Percentiles rank a stretch among this genome's conserved stretches.
Conservation (phyloP, 257 asterid genomes). For the Gentiana macrophylla region DNA sequence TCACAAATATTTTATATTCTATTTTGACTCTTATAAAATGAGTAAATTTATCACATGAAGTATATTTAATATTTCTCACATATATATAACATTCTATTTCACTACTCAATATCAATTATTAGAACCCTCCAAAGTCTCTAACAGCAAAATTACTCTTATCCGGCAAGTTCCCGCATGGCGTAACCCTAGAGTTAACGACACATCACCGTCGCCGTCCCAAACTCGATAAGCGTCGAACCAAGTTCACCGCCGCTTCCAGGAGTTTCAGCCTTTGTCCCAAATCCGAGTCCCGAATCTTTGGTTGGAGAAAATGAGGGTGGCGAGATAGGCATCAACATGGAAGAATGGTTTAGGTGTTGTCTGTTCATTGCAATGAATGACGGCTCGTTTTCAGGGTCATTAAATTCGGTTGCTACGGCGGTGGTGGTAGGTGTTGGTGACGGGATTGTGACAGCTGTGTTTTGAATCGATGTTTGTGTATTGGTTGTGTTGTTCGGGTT, state of each 20-base stretch:
- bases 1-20: not conserved
- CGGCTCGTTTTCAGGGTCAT: slow-evolving; percentile 49
- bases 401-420: slow-evolving; percentile 17
- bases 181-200: slow-evolving; percentile 91
- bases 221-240: slow-evolving; percentile 51
- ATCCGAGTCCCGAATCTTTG: slow-evolving; percentile 21
- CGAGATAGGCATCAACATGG: slow-evolving; percentile 5
- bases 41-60: slow-evolving; percentile 2
- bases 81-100: not conserved
- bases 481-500: slow-evolving; percentile 16
- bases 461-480: slow-evolving; percentile 58
- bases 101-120: not conserved
- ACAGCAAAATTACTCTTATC: slow-evolving; percentile 64
- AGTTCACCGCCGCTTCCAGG: slow-evolving; percentile 18
- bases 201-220: slow-evolving; percentile 69
- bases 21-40: not conserved
- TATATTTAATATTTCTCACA: not conserved
- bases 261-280: slow-evolving; percentile 1
- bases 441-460: slow-evolving; percentile 12
- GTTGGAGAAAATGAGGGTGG: slow-evolving; percentile 18
- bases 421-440: slow-evolving; percentile 15
- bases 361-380: slow-evolving; percentile 47
- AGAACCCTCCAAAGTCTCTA: slow-evolving; percentile 41
- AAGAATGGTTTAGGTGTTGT: slow-evolving; percentile 15
- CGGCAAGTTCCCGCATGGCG: slow-evolving; percentile 84